phyloP scores from a whole-genome alignment of 2,329 filamentous ascomycete genomes.

The Paraphaeosphaeria minitans region DNA sequence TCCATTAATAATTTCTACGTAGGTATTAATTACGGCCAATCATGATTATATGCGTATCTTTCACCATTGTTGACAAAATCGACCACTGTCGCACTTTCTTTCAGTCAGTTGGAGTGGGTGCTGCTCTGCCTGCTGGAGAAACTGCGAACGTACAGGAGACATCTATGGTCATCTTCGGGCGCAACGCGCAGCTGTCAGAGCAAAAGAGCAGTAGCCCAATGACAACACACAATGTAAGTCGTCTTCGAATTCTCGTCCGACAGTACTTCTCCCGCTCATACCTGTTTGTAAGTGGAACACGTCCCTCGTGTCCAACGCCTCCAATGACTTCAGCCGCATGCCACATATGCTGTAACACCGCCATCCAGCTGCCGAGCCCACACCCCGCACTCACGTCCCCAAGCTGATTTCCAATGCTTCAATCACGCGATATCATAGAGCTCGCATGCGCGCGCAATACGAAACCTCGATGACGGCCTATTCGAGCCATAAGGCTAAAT shows the following conservation, averaged over 20 bases:
- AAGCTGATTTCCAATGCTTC: neutral
- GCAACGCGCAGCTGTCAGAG: no score
- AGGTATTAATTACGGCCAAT: conserved; percentile 2
- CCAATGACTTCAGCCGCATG: conserved; percentile 5
- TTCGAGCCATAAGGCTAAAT: neutral
- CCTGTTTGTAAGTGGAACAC: neutral
- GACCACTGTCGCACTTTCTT: neutral
- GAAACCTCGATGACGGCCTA: neutral
- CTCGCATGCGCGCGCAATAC: neutral
- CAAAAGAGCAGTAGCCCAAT: neutral
- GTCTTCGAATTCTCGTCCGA: no score
- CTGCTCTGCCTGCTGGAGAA: neutral
- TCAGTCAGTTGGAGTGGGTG: neutral
- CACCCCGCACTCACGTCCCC: neutral
- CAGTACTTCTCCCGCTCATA: no score
- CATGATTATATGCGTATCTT: neutral
- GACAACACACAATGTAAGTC: neutral
- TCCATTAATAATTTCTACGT: conserved; percentile 2
- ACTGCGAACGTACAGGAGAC: no score
- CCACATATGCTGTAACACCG: neutral
- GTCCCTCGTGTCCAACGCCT: neutral
- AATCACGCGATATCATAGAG: neutral
- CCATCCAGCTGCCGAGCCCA: conserved; percentile 1
- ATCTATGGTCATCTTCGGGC: no score
- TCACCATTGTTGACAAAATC: neutral